These are phyloP conservation scores for Lactuca saligna DNA, from an alignment of 129 eudicot genomes.

Conservation along the genomic window DNA sequence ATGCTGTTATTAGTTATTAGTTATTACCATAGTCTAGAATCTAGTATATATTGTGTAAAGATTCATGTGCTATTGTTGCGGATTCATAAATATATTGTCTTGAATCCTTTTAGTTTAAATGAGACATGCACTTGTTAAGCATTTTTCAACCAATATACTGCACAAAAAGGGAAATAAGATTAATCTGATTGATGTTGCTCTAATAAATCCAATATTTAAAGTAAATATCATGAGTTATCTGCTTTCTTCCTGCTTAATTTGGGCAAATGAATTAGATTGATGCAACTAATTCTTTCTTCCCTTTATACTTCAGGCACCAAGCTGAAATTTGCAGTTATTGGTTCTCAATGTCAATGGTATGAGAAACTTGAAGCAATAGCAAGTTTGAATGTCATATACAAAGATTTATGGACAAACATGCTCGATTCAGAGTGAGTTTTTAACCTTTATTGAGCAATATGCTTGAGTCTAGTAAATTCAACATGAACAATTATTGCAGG, in stretches of 20 bases:
- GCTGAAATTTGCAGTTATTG: conserved; percentile 49
- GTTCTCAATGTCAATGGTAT: conserved; percentile 55
- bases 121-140: not conserved
- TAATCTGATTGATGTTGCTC: too few species aligned
- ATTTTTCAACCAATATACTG: too few species aligned
- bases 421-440: conserved; percentile 54
- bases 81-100: not conserved
- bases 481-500: conserved; percentile 32
- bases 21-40: too few species aligned
- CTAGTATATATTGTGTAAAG: not conserved
- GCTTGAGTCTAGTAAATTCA: conserved; percentile 1
- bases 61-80: too few species aligned
- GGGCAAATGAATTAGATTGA: not conserved
- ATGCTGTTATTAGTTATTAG: not conserved
- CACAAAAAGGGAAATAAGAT: too few species aligned
- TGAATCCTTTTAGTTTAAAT: not conserved
- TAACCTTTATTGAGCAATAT: conserved; percentile 9
- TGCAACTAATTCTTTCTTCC: conserved; percentile 12
- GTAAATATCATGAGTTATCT: conserved; percentile 1
- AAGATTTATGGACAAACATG: conserved; percentile 56
- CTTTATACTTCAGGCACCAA: conserved; percentile 42
- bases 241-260: conserved; percentile 13
- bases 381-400: conserved; percentile 58
- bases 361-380: conserved; percentile 47
- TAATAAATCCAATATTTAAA: too few species aligned